phyloP scores from a whole-genome alignment of 352 stramenopile genomes.

The Phytophthora litchii region DNA sequence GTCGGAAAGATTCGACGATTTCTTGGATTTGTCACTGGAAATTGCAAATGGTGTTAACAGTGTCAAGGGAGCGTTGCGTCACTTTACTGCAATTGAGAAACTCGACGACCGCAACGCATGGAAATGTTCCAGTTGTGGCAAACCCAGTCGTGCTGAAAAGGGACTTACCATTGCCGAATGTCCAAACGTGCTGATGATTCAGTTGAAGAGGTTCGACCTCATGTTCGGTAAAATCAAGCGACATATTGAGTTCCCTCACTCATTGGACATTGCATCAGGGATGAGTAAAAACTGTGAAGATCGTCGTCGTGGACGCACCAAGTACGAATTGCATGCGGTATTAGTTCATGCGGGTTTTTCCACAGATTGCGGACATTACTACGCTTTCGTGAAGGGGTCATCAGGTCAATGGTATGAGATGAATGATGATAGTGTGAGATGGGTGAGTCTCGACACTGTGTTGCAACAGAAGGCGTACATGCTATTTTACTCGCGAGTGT shows the following conservation, averaged over 20 bases:
- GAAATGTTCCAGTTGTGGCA: conserved; percentile 83
- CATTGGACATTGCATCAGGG: conserved; percentile 66
- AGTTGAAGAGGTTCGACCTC: conserved; percentile 91
- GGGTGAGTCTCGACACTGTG: conserved; percentile 87
- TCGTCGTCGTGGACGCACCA: conserved; percentile 49
- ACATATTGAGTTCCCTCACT: conserved; percentile 75
- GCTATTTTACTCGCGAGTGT: conserved; percentile 88
- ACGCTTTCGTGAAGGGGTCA: conserved; percentile 87
- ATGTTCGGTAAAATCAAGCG: conserved; percentile 91
- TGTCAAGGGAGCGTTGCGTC: conserved; percentile 72
- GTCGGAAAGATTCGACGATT: conserved; percentile 85
- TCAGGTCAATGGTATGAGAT: conserved; percentile 93
- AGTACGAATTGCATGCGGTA: conserved; percentile 84
- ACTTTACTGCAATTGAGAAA: conserved; percentile 85
- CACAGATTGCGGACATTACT: conserved; percentile 92
- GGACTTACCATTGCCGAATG: conserved; percentile 77
- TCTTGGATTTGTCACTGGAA: conserved; percentile 90
- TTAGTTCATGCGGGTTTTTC: conserved; percentile 88
- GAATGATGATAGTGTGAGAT: conserved; percentile 90
- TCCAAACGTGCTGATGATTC: conserved; percentile 89
- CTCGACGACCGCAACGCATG: conserved; percentile 87
- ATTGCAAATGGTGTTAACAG: conserved; percentile 78
- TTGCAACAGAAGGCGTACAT: conserved; percentile 91
- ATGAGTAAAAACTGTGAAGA: conserved; percentile 68
- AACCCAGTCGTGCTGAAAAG: conserved; percentile 83